Evolutionary conservation across 371 early-diverging fungal species (phyloP).

Genomic region (Apophysomyces elegans): DNA sequence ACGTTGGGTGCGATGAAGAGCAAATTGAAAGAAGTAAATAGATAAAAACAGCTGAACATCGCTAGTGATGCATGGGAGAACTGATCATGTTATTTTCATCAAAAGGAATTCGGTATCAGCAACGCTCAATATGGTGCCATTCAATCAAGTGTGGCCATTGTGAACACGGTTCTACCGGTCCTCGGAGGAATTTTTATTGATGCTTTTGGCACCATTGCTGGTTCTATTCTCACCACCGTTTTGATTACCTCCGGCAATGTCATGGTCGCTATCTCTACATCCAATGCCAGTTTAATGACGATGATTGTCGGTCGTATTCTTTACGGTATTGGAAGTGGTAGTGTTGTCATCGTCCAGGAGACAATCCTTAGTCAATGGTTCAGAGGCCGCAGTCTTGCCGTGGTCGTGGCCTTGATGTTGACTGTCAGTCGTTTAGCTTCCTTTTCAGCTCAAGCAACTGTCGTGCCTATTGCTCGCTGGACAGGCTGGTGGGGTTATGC

Average conservation of each 20-base stretch:
- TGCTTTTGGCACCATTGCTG: constrained; percentile 68
- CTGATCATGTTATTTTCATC: too few species aligned
- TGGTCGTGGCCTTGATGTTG: constrained; percentile 67
- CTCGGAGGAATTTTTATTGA: constrained; percentile 78
- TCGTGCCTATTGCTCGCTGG: constrained; percentile 64
- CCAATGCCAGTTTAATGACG: constrained; percentile 47
- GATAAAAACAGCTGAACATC: background rate
- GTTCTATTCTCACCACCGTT: constrained; percentile 67
- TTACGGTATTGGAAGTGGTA: constrained; percentile 76
- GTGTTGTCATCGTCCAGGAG: constrained; percentile 72
- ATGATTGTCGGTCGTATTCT: constrained; percentile 74
- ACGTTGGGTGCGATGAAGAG: constrained; percentile 73
- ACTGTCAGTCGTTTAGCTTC: constrained; percentile 72
- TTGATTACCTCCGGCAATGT: constrained; percentile 66
- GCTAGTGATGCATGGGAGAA: too few species aligned
- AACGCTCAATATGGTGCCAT: constrained; percentile 76
- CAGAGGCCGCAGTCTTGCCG: constrained; percentile 64
- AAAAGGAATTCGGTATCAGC: constrained; percentile 62
- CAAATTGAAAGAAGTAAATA: constrained; percentile 63
- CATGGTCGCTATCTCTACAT: constrained; percentile 66
- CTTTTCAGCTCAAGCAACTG: constrained; percentile 69
- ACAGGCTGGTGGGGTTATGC: constrained; percentile 74
- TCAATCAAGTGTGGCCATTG: constrained; percentile 72
- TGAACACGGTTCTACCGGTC: constrained; percentile 72
- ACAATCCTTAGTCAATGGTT: constrained; percentile 80